phyloP scores from a whole-genome alignment of 1,284 basidiomycete species.

The Melampsora americana region DNA sequence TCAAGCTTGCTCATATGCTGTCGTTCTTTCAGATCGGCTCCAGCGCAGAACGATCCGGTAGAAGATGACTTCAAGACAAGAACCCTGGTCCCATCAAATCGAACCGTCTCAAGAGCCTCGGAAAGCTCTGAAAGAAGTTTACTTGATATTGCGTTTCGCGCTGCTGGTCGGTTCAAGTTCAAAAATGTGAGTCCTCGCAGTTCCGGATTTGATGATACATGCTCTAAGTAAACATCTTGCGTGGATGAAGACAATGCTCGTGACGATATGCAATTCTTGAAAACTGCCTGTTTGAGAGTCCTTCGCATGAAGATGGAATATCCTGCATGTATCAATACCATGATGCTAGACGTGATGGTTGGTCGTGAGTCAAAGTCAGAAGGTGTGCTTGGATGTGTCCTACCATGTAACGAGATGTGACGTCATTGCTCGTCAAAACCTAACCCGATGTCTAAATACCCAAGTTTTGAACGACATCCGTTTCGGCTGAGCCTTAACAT shows the following conservation, averaged over 20 bases:
- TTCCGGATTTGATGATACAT: slow-evolving; percentile 11
- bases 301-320: neutral
- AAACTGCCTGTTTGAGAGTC: neutral
- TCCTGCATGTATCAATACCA: neutral
- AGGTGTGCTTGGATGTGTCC: neutral
- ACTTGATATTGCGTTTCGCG: slow-evolving; percentile 83
- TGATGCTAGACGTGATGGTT: neutral
- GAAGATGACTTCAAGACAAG: slow-evolving; percentile 74
- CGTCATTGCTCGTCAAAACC: neutral
- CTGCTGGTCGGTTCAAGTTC: slow-evolving; percentile 71
- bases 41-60: slow-evolving; percentile 79
- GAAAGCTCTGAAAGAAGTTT: slow-evolving; percentile 63
- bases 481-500: neutral
- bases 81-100: slow-evolving; percentile 63
- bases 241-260: slow-evolving; percentile 12
- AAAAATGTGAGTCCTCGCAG: slow-evolving; percentile 55
- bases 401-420: neutral
- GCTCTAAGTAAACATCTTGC: slow-evolving; percentile 29
- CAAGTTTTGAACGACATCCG: neutral
- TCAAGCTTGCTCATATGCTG: slow-evolving; percentile 71
- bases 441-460: neutral
- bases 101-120: slow-evolving; percentile 34
- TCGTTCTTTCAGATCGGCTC: slow-evolving; percentile 83
- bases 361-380: no score
- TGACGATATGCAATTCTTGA: neutral